Percentiles rank a stretch among this genome's conserved stretches.
Conservation (phyloP, 441 rosid species). For the Erodium trifolium region DNA sequence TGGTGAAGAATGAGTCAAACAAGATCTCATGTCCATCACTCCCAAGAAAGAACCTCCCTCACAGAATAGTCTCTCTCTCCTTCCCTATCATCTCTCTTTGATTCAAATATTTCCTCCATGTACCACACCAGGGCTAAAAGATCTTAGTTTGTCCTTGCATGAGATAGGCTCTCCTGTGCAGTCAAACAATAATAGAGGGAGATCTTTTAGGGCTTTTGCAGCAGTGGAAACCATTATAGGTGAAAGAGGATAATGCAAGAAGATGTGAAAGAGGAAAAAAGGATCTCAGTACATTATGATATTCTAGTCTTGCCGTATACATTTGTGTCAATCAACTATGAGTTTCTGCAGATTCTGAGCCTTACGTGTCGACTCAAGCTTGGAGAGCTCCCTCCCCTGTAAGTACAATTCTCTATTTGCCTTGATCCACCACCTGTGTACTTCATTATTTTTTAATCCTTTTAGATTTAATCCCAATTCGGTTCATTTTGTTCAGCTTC, state of each 20-base stretch:
- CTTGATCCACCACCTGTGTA: neutral
- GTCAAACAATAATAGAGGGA: neutral
- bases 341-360: neutral
- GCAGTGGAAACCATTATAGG: too few species aligned
- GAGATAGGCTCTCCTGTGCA: conserved; percentile 7
- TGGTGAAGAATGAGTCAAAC: conserved; percentile 21
- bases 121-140: neutral
- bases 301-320: too few species aligned
- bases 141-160: neutral
- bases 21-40: conserved; percentile 17
- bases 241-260: too few species aligned
- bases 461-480: neutral
- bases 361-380: neutral
- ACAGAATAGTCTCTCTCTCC: neutral
- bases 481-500: neutral
- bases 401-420: neutral
- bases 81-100: neutral
- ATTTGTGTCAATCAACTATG: too few species aligned
- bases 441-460: neutral
- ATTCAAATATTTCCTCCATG: conserved; percentile 10
- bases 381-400: neutral
- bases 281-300: too few species aligned
- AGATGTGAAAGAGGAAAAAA: too few species aligned
- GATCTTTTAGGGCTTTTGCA: too few species aligned
- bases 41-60: neutral